Conservation (phyloP, 495 filamentous ascomycete species). For the Penicillium subrubescens region DNA sequence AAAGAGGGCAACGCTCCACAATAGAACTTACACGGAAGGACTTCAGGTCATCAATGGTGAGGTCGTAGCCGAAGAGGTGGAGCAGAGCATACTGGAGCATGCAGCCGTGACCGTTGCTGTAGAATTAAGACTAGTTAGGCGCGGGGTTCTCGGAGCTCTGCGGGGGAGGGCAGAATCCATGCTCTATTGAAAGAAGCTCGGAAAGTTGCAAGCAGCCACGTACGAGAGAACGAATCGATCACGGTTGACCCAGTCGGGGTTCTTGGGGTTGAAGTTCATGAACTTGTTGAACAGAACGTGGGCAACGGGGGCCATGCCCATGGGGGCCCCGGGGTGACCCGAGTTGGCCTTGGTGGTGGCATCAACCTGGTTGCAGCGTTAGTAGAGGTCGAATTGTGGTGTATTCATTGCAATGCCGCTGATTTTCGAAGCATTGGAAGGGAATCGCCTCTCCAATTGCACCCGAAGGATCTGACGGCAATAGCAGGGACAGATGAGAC, state of each 20-base stretch:
- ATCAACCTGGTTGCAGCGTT: constrained; percentile 72
- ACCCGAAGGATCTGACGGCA: constrained; percentile 17
- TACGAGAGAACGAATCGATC: constrained; percentile 99
- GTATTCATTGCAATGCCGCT: not conserved
- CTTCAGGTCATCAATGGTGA: constrained; percentile 91
- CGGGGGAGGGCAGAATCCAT: not conserved
- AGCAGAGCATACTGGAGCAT: constrained; percentile 99
- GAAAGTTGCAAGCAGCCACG: constrained; percentile 44
- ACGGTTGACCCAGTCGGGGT: constrained; percentile 93
- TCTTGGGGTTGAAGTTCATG: constrained; percentile 99
- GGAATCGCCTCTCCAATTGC: constrained; percentile 2
- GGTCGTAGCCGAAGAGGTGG: constrained; percentile 88
- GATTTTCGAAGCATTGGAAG: not conserved
- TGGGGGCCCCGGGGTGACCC: constrained; percentile 97
- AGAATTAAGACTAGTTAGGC: constrained; percentile 14
- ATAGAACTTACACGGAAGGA: constrained; percentile 80
- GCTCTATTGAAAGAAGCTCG: not conserved
- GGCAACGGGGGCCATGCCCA: constrained; percentile 97
- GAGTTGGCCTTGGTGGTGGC: constrained; percentile 94
- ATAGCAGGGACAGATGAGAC: constrained; percentile 13
- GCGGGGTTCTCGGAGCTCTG: constrained; percentile 3
- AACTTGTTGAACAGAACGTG: constrained; percentile 99
- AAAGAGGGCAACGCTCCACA: not conserved
- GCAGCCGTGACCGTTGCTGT: constrained; percentile 95
- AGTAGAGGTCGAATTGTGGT: constrained; percentile 10